A percentile compares a stretch with the other conserved stretches of the same genome.
Evolutionary conservation across 345 rosid genomes (phyloP).

Genomic region (Lenwebbia sp.): DNA sequence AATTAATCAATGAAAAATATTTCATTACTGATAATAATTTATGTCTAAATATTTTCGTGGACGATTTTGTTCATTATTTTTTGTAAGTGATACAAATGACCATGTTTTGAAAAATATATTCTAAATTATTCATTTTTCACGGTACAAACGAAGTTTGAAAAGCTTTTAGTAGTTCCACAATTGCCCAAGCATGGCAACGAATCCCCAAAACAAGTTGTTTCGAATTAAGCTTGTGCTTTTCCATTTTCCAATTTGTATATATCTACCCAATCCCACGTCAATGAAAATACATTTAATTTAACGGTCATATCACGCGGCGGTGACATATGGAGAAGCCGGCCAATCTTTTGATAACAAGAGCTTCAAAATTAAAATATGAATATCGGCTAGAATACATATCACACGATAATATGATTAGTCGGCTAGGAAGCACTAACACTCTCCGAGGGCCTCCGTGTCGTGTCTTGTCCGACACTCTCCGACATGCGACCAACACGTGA

Average conservation of each 20-base stretch:
- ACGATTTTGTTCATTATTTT: not conserved
- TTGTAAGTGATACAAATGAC: fast-evolving
- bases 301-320: not conserved
- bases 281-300: not conserved
- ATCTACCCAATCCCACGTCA: not conserved
- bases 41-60: not conserved
- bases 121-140: fast-evolving
- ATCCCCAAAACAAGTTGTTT: not conserved
- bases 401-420: not conserved
- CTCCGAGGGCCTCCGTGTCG: no score
- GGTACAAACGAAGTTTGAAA: fast-evolving
- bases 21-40: not conserved
- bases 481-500: no score
- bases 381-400: not conserved
- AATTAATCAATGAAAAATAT: fast-evolving
- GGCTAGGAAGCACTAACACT: not conserved
- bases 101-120: not conserved
- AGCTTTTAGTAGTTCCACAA: not conserved
- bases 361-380: not conserved
- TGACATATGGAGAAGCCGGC: fast-evolving
- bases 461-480: no score
- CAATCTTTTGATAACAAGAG: not conserved
- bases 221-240: not conserved
- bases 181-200: not conserved
- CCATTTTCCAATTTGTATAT: not conserved